Conservation (phyloP, 2,329 filamentous ascomycete genomes). For the Nigrospora oryzae region DNA sequence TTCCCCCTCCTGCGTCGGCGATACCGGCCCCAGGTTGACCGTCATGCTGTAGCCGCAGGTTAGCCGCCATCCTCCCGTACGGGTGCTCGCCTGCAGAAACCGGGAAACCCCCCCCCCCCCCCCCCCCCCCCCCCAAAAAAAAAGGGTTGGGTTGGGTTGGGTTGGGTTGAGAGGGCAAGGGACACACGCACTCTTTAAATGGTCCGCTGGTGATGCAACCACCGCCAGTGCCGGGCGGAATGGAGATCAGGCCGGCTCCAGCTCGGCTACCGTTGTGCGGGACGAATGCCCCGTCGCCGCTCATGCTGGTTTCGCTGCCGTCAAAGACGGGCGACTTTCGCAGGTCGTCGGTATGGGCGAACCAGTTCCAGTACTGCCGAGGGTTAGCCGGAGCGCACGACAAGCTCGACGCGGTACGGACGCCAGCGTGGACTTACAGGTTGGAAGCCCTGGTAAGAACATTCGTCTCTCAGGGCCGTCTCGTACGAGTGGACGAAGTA, state of each 20-base stretch:
- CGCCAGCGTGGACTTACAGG: conserved; percentile 15
- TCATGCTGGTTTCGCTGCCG: conserved; percentile 40
- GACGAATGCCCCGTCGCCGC: conserved; percentile 32
- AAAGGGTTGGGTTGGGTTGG: too few species aligned
- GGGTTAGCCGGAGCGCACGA: conserved; percentile 1
- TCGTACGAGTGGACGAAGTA: conserved; percentile 30
- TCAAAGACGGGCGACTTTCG: conserved; percentile 44
- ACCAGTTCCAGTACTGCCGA: conserved; percentile 42
- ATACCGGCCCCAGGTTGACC: conserved; percentile 20
- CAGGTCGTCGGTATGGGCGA: conserved; percentile 33
- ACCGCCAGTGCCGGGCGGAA: conserved; percentile 43
- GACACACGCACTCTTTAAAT: conserved; percentile 16
- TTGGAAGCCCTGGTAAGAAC: conserved; percentile 29
- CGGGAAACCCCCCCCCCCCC: too few species aligned
- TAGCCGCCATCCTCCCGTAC: not conserved
- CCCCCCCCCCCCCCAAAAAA: too few species aligned
- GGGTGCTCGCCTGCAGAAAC: not conserved
- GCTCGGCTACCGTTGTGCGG: conserved; percentile 12
- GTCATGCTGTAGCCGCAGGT: conserved; percentile 2
- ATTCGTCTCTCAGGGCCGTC: conserved; percentile 28
- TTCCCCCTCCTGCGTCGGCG: conserved; percentile 10
- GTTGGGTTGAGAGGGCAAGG: too few species aligned
- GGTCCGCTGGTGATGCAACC: conserved; percentile 39
- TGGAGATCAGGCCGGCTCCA: conserved; percentile 10
- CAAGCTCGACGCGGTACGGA: not conserved